Evolutionary conservation across 2,329 filamentous ascomycete genomes (phyloP).

Genomic region (Alternaria rosae): DNA sequence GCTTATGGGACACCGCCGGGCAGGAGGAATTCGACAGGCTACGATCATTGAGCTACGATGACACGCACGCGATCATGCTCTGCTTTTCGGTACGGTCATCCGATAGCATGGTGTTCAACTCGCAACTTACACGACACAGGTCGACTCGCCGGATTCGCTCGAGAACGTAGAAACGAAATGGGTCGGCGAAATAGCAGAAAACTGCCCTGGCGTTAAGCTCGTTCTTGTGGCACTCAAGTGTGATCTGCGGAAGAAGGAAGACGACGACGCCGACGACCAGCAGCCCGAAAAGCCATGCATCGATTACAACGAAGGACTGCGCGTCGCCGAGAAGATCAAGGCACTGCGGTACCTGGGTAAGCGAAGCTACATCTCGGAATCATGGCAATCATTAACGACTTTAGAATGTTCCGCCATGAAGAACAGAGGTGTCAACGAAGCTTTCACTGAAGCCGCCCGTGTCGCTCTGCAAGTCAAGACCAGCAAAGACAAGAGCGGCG

Average conservation of each 20-base stretch:
- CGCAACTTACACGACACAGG: conserved; percentile 48
- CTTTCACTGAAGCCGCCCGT: conserved; percentile 95
- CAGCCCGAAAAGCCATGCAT: conserved; percentile 69
- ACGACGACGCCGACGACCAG: conserved; percentile 62
- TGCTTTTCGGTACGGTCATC: conserved; percentile 75
- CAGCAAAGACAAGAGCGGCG: conserved; percentile 56
- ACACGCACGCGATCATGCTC: conserved; percentile 98
- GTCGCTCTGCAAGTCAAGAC: conserved; percentile 75
- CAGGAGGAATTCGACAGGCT: conserved; percentile 99
- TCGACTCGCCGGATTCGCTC: conserved; percentile 94
- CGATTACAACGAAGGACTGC: conserved; percentile 88
- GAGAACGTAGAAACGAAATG: conserved; percentile 99
- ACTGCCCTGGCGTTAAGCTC: conserved; percentile 93
- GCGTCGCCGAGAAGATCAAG: conserved; percentile 89
- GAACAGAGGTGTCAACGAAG: conserved; percentile 97
- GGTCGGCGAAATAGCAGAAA: conserved; percentile 97
- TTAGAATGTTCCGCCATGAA: conserved; percentile 96
- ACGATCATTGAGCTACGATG: conserved; percentile 94
- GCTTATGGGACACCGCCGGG: conserved; percentile 96
- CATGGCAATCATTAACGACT: conserved; percentile 11
- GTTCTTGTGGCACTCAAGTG: conserved; percentile 97
- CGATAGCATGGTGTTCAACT: not conserved
- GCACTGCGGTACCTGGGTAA: conserved; percentile 87
- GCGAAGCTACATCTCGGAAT: conserved; percentile 15
- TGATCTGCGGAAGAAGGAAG: conserved; percentile 81